Percentiles rank a stretch among this genome's conserved stretches.
phyloP scores from a whole-genome alignment of 2,329 filamentous ascomycete species.

The Beauveria medogensis region DNA sequence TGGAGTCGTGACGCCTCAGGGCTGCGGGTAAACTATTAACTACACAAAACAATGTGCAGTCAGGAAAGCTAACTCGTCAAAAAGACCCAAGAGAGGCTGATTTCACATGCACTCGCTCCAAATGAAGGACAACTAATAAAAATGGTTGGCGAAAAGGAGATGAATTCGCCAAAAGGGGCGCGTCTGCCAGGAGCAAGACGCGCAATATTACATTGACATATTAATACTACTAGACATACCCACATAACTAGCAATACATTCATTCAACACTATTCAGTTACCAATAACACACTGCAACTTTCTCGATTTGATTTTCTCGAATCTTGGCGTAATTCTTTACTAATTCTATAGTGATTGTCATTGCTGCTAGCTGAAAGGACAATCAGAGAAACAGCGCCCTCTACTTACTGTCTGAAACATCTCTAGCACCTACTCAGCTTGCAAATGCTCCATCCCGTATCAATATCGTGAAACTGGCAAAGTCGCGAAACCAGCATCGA shows the following conservation, averaged over 20 bases:
- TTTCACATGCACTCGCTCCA: no score
- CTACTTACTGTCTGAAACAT: neutral
- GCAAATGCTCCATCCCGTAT: neutral
- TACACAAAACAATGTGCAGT: neutral
- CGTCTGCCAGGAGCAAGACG: no score
- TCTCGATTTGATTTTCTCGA: neutral
- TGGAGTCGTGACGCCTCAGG: conserved; percentile 46
- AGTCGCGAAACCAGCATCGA: neutral
- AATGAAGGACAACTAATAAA: neutral
- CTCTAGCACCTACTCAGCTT: neutral
- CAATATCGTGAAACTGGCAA: neutral
- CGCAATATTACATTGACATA: neutral
- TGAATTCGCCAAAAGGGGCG: neutral
- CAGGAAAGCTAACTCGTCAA: conserved; percentile 14
- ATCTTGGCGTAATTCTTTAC: neutral
- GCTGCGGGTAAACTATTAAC: conserved; percentile 43
- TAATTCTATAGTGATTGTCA: neutral
- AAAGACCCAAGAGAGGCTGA: conserved; percentile 1
- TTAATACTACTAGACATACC: conserved; percentile 2
- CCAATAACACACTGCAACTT: neutral
- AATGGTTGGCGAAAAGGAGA: neutral
- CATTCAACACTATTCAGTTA: neutral
- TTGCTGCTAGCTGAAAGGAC: neutral
- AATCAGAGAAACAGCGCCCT: neutral
- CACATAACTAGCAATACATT: neutral